A percentile compares a stretch with the other conserved stretches of the same genome.
These are phyloP conservation scores for Fabrea salina DNA, from an alignment of 169 alveolate genomes.

Conservation along the genomic window DNA sequence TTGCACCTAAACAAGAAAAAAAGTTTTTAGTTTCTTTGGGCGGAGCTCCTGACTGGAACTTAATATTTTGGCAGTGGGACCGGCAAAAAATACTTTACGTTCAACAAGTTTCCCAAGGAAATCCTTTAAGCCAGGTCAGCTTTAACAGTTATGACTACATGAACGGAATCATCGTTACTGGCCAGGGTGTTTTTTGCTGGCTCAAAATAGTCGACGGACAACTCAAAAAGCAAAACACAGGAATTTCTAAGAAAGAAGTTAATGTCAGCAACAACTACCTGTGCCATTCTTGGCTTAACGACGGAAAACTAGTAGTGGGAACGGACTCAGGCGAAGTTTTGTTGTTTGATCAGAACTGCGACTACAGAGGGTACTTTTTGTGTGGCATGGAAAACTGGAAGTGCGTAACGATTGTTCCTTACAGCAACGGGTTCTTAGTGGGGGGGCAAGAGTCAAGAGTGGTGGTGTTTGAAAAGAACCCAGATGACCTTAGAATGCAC, in stretches of 20 bases:
- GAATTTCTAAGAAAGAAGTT: conserved; percentile 51
- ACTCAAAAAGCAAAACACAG: conserved; percentile 41
- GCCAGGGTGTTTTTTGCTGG: conserved; percentile 70
- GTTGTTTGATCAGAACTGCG: conserved; percentile 77
- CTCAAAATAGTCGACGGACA: conserved; percentile 57
- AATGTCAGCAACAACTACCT: conserved; percentile 56
- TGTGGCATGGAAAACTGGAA: conserved; percentile 68
- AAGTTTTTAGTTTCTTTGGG: conserved; percentile 67
- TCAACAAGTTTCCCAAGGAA: conserved; percentile 37
- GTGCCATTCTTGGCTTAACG: conserved; percentile 82
- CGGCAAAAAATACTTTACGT: conserved; percentile 54
- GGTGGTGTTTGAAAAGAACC: conserved; percentile 69
- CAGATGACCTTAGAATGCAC: conserved; percentile 70
- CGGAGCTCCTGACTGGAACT: conserved; percentile 78
- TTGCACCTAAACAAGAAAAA: conserved; percentile 66
- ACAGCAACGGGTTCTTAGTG: conserved; percentile 82
- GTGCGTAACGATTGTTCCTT: conserved; percentile 65
- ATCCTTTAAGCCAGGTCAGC: conserved; percentile 40
- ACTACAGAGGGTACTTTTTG: conserved; percentile 70
- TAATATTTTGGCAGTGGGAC: conserved; percentile 82
- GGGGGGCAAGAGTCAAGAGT: conserved; percentile 82
- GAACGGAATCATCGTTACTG: conserved; percentile 63
- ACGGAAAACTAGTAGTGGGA: conserved; percentile 77
- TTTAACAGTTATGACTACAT: conserved; percentile 39
- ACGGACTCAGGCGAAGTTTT: conserved; percentile 84